A percentile compares a stretch with the other conserved stretches of the same genome.
These are phyloP conservation scores for Phytophthora megakarya DNA, from an alignment of 352 stramenopile species.

Conservation along the genomic window DNA sequence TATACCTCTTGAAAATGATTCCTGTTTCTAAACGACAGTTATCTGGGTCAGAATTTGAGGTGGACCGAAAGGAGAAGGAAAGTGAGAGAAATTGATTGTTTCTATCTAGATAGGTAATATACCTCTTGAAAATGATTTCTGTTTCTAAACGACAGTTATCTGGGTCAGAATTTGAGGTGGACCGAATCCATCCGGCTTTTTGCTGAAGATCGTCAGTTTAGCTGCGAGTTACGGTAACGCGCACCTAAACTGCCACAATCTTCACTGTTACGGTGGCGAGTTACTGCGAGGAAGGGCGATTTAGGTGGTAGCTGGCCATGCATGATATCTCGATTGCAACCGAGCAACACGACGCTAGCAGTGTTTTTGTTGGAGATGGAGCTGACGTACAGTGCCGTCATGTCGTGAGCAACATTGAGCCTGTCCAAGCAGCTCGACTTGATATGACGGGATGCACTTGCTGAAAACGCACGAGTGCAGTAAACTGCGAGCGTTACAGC, in stretches of 20 bases:
- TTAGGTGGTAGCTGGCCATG: neutral
- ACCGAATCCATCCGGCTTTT: slow-evolving; percentile 31
- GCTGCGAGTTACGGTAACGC: too few relatives aligned
- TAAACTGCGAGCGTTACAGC: too few relatives aligned
- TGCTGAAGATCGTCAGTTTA: too few relatives aligned
- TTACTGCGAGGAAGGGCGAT: neutral
- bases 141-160: too few relatives aligned
- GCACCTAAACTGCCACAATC: too few relatives aligned
- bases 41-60: slow-evolving; percentile 7
- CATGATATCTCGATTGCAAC: neutral
- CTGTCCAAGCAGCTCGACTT: slow-evolving; percentile 22
- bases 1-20: too few relatives aligned
- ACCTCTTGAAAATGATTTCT: too few relatives aligned
- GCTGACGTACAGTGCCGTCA: slow-evolving; percentile 23
- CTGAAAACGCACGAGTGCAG: neutral
- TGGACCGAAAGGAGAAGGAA: too few relatives aligned
- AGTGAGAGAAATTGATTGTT: too few relatives aligned
- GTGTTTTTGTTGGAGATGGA: slow-evolving; percentile 12
- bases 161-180: slow-evolving; percentile 11
- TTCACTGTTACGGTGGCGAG: too few relatives aligned
- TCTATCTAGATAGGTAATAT: too few relatives aligned
- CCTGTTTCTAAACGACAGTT: too few relatives aligned
- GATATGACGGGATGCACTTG: slow-evolving; percentile 8
- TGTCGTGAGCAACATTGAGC: slow-evolving; percentile 6
- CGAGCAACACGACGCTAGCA: neutral